Conservation (phyloP, 1,284 basidiomycete genomes). For the Heliocybe sulcata region DNA sequence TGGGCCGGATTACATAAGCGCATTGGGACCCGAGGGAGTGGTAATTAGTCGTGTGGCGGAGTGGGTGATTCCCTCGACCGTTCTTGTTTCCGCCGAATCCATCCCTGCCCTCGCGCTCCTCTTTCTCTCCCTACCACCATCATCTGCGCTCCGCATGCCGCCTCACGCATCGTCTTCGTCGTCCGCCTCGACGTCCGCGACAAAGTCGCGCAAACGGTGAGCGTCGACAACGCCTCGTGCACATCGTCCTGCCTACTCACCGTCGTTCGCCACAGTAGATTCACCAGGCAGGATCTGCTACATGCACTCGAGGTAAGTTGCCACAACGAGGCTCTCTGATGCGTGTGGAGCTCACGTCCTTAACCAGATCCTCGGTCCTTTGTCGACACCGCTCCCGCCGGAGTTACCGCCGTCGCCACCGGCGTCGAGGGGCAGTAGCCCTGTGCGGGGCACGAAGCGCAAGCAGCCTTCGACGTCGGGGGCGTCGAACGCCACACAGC, state of each 20-base stretch:
- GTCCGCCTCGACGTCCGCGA: conserved; percentile 17
- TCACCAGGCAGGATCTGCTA: conserved; percentile 55
- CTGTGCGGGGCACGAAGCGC: conserved; percentile 50
- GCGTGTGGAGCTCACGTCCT: conserved; percentile 13
- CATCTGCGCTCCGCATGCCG: conserved; percentile 21
- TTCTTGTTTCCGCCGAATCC: conserved; percentile 13
- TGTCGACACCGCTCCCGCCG: conserved; percentile 49
- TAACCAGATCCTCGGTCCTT: conserved; percentile 49
- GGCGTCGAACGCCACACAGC: conserved; percentile 31
- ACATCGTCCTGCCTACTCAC: conserved; percentile 12
- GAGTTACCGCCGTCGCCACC: conserved; percentile 63
- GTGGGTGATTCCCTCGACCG: conserved; percentile 12
- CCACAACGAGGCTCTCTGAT: conserved; percentile 5
- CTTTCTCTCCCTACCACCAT: conserved; percentile 31
- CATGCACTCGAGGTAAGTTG: conserved; percentile 47
- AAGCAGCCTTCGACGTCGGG: conserved; percentile 37
- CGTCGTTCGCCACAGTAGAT: conserved; percentile 34
- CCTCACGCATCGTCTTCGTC: conserved; percentile 14
- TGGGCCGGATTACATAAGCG: not conserved
- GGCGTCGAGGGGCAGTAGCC: conserved; percentile 54
- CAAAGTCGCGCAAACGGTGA: conserved; percentile 25
- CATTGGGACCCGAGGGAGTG: not conserved
- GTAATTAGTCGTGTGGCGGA: conserved; percentile 22
- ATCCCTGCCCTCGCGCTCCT: conserved; percentile 11
- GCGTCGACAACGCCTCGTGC: conserved; percentile 17